A percentile compares a stretch with the other conserved stretches of the same genome.
phyloP scores from a whole-genome alignment of 768 basidiomycete species.

The Boletus sensibilis region DNA sequence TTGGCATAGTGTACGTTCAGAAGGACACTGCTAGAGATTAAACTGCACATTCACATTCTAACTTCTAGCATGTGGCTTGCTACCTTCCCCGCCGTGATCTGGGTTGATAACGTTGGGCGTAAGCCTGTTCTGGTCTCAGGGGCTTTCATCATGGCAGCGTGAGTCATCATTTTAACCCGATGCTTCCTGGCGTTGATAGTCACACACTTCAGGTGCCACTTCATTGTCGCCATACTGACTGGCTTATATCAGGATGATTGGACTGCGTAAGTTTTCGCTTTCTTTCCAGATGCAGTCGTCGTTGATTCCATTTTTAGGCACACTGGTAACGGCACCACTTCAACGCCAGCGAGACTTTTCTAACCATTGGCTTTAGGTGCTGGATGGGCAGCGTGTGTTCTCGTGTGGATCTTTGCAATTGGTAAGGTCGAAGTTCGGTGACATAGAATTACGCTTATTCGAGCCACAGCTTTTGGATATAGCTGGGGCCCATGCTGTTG shows the following conservation, averaged over 20 bases:
- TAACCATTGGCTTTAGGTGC: slow-evolving; percentile 41
- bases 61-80: slow-evolving; percentile 62
- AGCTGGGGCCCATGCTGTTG: slow-evolving; percentile 80
- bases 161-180: slow-evolving; percentile 19
- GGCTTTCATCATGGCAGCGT: slow-evolving; percentile 70
- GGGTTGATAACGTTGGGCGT: slow-evolving; percentile 73
- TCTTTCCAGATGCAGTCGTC: not conserved
- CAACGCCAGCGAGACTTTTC: not conserved
- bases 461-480: slow-evolving; percentile 57
- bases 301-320: not conserved
- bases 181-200: slow-evolving; percentile 14
- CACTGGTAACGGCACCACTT: not conserved
- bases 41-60: not conserved
- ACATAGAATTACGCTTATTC: not conserved
- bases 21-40: not conserved
- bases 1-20: slow-evolving; percentile 66
- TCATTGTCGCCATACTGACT: slow-evolving; percentile 67
- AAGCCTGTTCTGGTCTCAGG: slow-evolving; percentile 74
- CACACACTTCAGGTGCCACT: slow-evolving; percentile 50
- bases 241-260: slow-evolving; percentile 59
- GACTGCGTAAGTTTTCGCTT: slow-evolving; percentile 37
- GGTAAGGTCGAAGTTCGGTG: slow-evolving; percentile 34
- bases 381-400: slow-evolving; percentile 68
- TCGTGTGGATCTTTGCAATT: slow-evolving; percentile 76
- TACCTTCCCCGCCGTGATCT: slow-evolving; percentile 81